A percentile compares a stretch with the other conserved stretches of the same genome.
These are phyloP conservation scores for Monilinia vaccinii-corymbosi DNA, from an alignment of 2,329 filamentous ascomycete species.

Conservation along the genomic window DNA sequence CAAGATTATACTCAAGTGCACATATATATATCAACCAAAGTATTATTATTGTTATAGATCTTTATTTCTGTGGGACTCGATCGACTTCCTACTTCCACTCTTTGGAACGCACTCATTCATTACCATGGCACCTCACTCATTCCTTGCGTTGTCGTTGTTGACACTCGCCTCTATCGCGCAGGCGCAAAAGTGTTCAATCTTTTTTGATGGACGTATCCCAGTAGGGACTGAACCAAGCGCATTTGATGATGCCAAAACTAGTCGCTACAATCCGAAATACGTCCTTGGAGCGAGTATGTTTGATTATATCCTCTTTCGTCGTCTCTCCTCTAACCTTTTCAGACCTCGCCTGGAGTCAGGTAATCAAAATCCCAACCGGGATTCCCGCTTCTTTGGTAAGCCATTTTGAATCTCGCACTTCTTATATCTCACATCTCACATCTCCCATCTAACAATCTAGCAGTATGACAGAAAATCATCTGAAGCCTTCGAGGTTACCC, in stretches of 20 bases:
- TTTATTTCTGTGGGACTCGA: neutral
- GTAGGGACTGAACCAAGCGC: constrained; percentile 30
- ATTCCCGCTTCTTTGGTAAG: constrained; percentile 33
- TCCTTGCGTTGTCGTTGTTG: constrained; percentile 10
- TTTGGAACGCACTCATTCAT: neutral
- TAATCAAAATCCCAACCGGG: constrained; percentile 39
- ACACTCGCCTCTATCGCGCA: constrained; percentile 13
- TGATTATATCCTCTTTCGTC: no score
- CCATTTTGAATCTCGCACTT: constrained; percentile 9
- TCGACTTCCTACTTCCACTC: neutral
- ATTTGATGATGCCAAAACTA: constrained; percentile 34
- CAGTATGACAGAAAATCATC: constrained; percentile 16
- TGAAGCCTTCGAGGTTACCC: constrained; percentile 14
- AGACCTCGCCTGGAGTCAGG: constrained; percentile 42
- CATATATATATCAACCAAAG: constrained; percentile 5
- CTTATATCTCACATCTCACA: no score
- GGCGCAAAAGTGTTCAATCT: constrained; percentile 32
- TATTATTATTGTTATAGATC: no score
- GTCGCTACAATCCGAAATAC: constrained; percentile 42
- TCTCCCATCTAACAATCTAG: neutral
- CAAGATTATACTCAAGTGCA: neutral
- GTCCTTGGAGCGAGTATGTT: constrained; percentile 40
- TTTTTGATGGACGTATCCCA: constrained; percentile 41
- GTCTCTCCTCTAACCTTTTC: neutral
- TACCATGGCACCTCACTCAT: constrained; percentile 10